Evolutionary conservation across 148 eudicot species (phyloP).

Genomic region (Suaeda aralocaspica): DNA sequence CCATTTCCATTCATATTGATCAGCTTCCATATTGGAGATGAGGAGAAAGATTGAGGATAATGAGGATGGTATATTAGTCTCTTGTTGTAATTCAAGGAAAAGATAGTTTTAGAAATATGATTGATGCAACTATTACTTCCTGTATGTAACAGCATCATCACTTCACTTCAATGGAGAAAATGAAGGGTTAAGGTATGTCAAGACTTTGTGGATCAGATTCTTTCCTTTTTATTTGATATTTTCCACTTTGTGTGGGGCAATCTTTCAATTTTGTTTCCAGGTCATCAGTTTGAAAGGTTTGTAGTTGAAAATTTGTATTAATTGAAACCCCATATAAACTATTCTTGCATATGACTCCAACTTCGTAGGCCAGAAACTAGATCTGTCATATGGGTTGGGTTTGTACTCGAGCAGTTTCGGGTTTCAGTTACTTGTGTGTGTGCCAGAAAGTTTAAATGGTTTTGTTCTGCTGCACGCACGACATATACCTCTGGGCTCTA

Average conservation of each 20-base stretch:
- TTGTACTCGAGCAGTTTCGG: too few species aligned
- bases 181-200: conserved; percentile 9
- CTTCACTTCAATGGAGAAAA: conserved; percentile 17
- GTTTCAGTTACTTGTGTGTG: too few species aligned
- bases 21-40: conserved; percentile 12
- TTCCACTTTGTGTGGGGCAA: neutral
- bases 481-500: too few species aligned
- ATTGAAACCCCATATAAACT: too few species aligned
- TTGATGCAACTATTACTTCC: neutral
- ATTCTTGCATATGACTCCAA: neutral
- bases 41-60: neutral
- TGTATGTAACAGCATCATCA: conserved; percentile 13
- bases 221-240: neutral
- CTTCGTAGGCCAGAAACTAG: neutral
- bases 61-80: neutral
- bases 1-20: neutral
- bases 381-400: neutral
- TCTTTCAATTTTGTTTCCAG: neutral
- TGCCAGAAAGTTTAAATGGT: too few species aligned
- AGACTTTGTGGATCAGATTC: conserved; percentile 20
- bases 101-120: neutral
- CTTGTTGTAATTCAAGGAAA: neutral
- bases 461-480: too few species aligned
- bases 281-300: neutral
- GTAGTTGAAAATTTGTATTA: neutral